Base-by-base conservation (phyloP, 2,329 filamentous ascomycete species). In the Pyricularia sp. region DNA sequence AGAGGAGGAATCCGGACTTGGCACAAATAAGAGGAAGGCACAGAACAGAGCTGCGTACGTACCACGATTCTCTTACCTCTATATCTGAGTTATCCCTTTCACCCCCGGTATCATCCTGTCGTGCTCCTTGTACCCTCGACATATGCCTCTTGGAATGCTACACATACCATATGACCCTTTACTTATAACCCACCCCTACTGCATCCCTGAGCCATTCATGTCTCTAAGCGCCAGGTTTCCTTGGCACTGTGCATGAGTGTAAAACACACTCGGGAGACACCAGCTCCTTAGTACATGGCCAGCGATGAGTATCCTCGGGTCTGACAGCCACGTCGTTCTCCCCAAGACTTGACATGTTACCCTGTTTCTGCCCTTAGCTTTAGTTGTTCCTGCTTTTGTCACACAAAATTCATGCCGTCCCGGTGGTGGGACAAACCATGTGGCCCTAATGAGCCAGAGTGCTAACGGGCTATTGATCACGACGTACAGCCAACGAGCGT, bases 401-500 rank as follows among this genome's bases (percentile, higher is more conserved):
- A 28, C 23, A 28, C 23, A 64, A 23, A 31, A 1, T 28, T n/a
- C 23, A 5, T 11, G 23, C 23, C 23, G 17, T 28, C 61, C 23
- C 61, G 14, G 23, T 23, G 14, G 64, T 65, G n/a, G 20, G 42
- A 55, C 42, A n/a, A n/a, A 55, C 42, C 42, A 55, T 55, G 17
- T n/a, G 42, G 42, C 42, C 42, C n/a, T n/a, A 10, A 3, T 20
- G 6, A 55, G 17, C 42, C 42, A 20, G 42, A 55, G 5, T 2
- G 61, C 61, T 64, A 28, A 55, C 42, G 5, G 42, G 42, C 17
- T 55, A 55, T 7, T 55, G 42, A 55, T 20, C 61, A 28, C 61
- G 33, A 28, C 9, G 14, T 64, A 31, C 71, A 97, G 94, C 65
- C 95, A 98, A 84, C 90, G 94, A 74, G 94, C 95, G 36, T 98